Percentiles rank a stretch among this genome's conserved stretches.
Evolutionary conservation across 768 basidiomycete genomes (phyloP).

Genomic region (Vararia minispora): DNA sequence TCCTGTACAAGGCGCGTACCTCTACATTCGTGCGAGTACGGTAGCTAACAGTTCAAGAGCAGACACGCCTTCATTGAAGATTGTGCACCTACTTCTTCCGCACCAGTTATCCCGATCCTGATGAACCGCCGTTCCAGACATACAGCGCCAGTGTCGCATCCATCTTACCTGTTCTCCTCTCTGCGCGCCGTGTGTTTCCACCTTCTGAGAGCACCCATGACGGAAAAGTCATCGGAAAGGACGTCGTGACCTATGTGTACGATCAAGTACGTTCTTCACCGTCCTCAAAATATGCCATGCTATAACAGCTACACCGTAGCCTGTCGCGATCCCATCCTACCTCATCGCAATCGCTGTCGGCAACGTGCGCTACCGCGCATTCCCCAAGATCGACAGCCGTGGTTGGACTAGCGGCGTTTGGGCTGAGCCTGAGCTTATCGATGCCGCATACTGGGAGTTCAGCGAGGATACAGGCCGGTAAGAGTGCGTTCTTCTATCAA

Average conservation of each 20-base stretch:
- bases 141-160: constrained; percentile 74
- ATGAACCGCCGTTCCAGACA: constrained; percentile 37
- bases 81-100: constrained; percentile 39
- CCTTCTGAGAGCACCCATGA: constrained; percentile 61
- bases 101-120: neutral
- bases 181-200: constrained; percentile 73
- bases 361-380: constrained; percentile 63
- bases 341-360: constrained; percentile 88
- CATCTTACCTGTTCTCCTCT: constrained; percentile 77
- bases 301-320: too few species aligned
- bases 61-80: constrained; percentile 86
- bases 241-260: constrained; percentile 65
- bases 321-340: constrained; percentile 80
- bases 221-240: constrained; percentile 65
- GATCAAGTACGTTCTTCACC: constrained; percentile 65
- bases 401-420: constrained; percentile 81
- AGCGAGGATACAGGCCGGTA: constrained; percentile 74
- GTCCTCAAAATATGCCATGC: too few species aligned
- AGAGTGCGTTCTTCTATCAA: constrained; percentile 3
- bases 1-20: constrained; percentile 64
- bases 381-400: constrained; percentile 47
- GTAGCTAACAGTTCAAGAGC: neutral
- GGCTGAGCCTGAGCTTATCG: constrained; percentile 80
- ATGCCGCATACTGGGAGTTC: constrained; percentile 79
- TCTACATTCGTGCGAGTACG: neutral